A percentile compares a stretch with the other conserved stretches of the same genome.
Evolutionary conservation across 257 asterid genomes (phyloP).

Genomic region (Fraxinus americana): DNA sequence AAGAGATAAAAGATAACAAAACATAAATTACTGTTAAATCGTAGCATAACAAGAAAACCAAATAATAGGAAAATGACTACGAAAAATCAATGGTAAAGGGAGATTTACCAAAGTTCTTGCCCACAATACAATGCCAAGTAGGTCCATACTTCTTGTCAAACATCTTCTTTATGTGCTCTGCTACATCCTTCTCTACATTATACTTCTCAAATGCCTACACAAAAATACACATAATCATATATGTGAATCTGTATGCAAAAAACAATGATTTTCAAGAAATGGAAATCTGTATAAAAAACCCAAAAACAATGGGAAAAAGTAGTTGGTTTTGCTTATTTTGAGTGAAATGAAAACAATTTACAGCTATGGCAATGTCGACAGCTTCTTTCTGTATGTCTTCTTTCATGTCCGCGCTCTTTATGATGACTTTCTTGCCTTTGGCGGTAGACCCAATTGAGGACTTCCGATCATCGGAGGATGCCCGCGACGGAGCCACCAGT

Average conservation of each 20-base stretch:
- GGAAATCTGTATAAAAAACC: background rate
- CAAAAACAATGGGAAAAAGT: background rate
- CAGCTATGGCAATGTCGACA: slow-evolving; percentile 81
- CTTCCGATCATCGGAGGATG: slow-evolving; percentile 61
- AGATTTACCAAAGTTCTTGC: slow-evolving; percentile 87
- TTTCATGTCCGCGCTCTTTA: slow-evolving; percentile 95
- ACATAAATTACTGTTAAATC: background rate
- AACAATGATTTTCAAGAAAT: background rate
- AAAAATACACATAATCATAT: background rate
- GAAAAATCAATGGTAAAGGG: background rate
- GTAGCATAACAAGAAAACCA: background rate
- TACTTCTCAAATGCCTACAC: slow-evolving; percentile 84
- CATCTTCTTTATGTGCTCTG: slow-evolving; percentile 91
- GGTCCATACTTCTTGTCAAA: slow-evolving; percentile 93
- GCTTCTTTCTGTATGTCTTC: slow-evolving; percentile 95
- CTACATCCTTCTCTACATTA: slow-evolving; percentile 93
- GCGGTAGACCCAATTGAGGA: slow-evolving; percentile 49
- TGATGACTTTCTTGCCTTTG: slow-evolving; percentile 62
- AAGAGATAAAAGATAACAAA: background rate
- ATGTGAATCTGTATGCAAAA: background rate
- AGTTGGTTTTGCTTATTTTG: background rate
- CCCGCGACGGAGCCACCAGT: slow-evolving; percentile 39
- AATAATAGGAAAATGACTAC: background rate
- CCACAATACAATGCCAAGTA: slow-evolving; percentile 99
- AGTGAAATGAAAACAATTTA: slow-evolving; percentile 35